A percentile compares a stretch with the other conserved stretches of the same genome.
phyloP scores from a whole-genome alignment of 306 rosid genomes.

The Heteromeles arbutifolia region DNA sequence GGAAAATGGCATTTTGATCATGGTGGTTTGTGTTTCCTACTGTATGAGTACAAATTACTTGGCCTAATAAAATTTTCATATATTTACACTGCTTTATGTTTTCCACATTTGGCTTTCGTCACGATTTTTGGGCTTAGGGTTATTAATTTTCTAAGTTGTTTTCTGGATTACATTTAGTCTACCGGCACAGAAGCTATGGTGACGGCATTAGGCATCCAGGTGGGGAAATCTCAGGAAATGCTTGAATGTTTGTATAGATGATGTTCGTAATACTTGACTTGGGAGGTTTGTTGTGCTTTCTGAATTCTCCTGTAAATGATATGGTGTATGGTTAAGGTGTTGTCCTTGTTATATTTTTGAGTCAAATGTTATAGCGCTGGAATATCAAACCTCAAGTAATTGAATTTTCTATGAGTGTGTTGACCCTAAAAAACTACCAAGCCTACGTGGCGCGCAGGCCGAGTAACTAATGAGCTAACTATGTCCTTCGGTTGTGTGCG shows the following conservation, averaged over 20 bases:
- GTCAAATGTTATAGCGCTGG: not conserved
- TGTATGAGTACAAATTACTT: not conserved
- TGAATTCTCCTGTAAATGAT: not conserved
- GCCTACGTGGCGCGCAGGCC: too few relatives aligned
- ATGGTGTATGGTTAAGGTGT: not conserved
- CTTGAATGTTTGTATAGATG: not conserved
- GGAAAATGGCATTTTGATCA: conserved; percentile 26
- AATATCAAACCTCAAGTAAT: not conserved
- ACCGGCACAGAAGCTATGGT: not conserved
- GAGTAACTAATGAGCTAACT: too few relatives aligned
- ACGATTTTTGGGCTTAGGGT: not conserved
- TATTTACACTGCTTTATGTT: not conserved
- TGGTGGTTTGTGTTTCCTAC: not conserved
- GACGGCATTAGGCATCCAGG: not conserved
- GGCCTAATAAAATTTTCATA: not conserved
- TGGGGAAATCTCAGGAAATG: not conserved
- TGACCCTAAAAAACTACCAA: too few relatives aligned
- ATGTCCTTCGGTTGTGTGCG: too few relatives aligned
- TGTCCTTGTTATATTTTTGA: not conserved
- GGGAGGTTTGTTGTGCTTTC: not conserved
- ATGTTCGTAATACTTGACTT: not conserved
- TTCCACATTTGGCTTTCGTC: not conserved
- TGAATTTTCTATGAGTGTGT: not conserved
- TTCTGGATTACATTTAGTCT: not conserved
- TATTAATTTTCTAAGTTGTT: not conserved